Base-by-base conservation (phyloP, 129 eudicot genomes). In the Kitagawia praeruptora region DNA sequence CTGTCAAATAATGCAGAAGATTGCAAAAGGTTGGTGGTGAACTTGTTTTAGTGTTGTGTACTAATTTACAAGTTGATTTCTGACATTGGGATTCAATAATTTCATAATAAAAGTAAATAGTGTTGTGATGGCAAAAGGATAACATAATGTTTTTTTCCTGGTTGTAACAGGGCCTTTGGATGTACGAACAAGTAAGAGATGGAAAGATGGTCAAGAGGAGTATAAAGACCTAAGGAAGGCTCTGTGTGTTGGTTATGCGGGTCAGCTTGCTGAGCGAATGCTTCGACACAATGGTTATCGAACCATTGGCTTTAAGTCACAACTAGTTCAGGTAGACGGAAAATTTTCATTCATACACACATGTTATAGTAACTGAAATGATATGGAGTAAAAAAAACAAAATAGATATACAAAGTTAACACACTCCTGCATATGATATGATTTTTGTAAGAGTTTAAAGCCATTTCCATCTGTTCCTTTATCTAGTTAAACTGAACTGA, bases 181-280 rank as follows among this genome's bases (percentile, higher is more conserved):
- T 80, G 91, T 90, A 31, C 82, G 77, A 79, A 82, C 85, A 78
- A 90, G 87, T 74, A 89, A 84, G 72, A 88, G 89, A 63, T 51
- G 87, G 81, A 92, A 84, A 83, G 91, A 89, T 46, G 85, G 86
- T 79, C 86, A 82, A 78, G 74, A 75, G 31, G 88, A 88, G 11
- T 92, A 95, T 81, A 90, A 74, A 85, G 88, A 85, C 67, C 82
- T 95, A 80, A 92, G 98, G 82, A 92, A 92, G 86, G 93, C 91
- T 69, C 70, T 95, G 38, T 92, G 97, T 74, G 87, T 83, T 28
- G 98, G 97, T 56, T 90, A 95, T 86, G 97, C 96, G 70, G 89
- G 89, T 85, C 98, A 95, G 89, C 93, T 95, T 75, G 98, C 93
- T 69, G 96, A 95, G 84, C 80, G 97, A 71, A 90, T 87, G 96